phyloP scores from a whole-genome alignment of 2,329 filamentous ascomycete genomes.

The Botryotinia convoluta region DNA sequence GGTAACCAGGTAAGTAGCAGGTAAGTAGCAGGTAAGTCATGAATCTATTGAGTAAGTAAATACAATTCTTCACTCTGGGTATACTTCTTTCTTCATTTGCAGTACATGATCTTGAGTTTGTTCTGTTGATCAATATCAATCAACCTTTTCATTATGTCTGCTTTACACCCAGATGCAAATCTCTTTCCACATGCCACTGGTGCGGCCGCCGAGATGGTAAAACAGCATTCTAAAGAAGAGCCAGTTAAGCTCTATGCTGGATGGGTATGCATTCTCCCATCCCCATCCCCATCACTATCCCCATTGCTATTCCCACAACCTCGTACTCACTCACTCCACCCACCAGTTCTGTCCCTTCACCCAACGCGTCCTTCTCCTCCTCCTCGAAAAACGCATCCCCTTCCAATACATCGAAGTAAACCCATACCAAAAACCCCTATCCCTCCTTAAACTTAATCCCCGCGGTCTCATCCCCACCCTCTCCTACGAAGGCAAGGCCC shows the following conservation, averaged over 20 bases:
- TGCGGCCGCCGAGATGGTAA: slow-evolving; percentile 48
- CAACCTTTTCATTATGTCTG: not conserved
- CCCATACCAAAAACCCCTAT: slow-evolving; percentile 69
- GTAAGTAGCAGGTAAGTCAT: not conserved
- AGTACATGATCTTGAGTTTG: not conserved
- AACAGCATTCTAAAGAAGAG: slow-evolving; percentile 47
- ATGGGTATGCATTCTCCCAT: slow-evolving; percentile 55
- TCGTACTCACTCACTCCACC: not conserved
- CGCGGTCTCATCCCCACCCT: slow-evolving; percentile 74
- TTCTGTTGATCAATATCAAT: not conserved
- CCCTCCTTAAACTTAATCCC: slow-evolving; percentile 69
- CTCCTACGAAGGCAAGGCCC: slow-evolving; percentile 52
- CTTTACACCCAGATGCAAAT: slow-evolving; percentile 28
- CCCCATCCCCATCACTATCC: too few relatives aligned
- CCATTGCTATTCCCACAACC: not conserved
- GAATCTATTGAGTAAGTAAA: not conserved
- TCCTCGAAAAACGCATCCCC: slow-evolving; percentile 69
- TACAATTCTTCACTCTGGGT: not conserved
- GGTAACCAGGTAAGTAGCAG: not conserved
- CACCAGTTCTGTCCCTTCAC: slow-evolving; percentile 55
- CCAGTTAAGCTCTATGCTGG: slow-evolving; percentile 66
- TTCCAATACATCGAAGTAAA: slow-evolving; percentile 79
- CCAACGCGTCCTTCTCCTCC: slow-evolving; percentile 69
- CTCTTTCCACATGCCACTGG: slow-evolving; percentile 49
- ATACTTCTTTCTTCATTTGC: not conserved